Evolutionary conservation across 2,329 filamentous ascomycete species (phyloP), one percentile per base, ranked within the genome.

Genomic region (Fulvia fulva): DNA sequence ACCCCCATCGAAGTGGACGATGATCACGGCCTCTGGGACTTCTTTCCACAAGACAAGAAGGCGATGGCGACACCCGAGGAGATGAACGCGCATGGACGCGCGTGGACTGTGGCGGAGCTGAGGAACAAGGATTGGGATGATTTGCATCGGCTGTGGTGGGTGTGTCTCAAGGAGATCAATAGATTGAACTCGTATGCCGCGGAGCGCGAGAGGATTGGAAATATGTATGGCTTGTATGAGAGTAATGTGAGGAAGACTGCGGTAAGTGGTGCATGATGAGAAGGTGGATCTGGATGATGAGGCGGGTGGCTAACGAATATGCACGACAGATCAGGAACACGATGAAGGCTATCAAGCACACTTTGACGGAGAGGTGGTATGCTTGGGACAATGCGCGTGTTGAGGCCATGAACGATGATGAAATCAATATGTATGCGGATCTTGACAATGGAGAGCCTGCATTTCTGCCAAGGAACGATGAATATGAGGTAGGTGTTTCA

Each of bases 111-210:
- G 7, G 84, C 90, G 76, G 94, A 99, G 78, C 80, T 99, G 69
- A 84, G 92, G 63, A 81, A 83, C 63, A 97, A 97, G 78, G 91
- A 88, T 63, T 99, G 91, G 90, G 90, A 96, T 61, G 92, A 97
- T 74, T 77, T 99, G 68, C 92, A 97, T 75, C 80, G 81, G 61
- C 81, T 99, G 70, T 99, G 93, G 91, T 99, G 92, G 91, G 84
- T 91, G 56, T 97, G 94, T 73, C 83, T 88, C 60, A 91, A 90
- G 77, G 94, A 99, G 78, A 82, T 89, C 68, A 99, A 99, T 76
- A 84, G 90, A 66, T 84, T 97, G 67, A 81, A 85, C n/a, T 97
- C 95, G 28, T 86, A 88, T 65, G 80, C 81, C 54, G 75, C 81
- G 57, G 91, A 96, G 78, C 82, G 90, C 67, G 71, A 78, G 28